Evolutionary conservation across 371 early-diverging fungal species (phyloP).

Genomic region (Parasitella parasitica): DNA sequence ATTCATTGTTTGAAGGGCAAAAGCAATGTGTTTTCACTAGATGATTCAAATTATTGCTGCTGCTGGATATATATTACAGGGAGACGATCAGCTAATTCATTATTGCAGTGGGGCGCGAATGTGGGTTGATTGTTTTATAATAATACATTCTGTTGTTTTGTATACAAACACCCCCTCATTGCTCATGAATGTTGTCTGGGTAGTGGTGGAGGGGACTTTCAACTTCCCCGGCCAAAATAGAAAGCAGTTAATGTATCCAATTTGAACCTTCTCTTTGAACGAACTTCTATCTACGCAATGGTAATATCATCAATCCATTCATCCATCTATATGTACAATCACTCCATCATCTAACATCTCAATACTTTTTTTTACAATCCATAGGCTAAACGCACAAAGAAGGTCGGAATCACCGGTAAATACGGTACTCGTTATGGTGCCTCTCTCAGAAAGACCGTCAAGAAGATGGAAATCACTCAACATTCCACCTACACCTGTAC

Average conservation of each 20-base stretch:
- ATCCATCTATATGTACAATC: slow-evolving; percentile 34
- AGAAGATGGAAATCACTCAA: slow-evolving; percentile 99
- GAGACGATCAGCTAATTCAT: too few species aligned
- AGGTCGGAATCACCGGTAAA: slow-evolving; percentile 99
- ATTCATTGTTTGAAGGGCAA: too few species aligned
- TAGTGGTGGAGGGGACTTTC: too few species aligned
- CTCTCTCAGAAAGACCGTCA: slow-evolving; percentile 99
- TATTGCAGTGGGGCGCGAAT: background rate
- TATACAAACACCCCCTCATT: background rate
- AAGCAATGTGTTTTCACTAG: too few species aligned
- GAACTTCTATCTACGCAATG: slow-evolving; percentile 21
- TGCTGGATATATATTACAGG: too few species aligned
- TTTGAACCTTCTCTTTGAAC: slow-evolving; percentile 23
- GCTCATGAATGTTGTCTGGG: background rate
- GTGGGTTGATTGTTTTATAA: background rate
- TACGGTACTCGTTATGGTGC: slow-evolving; percentile 99
- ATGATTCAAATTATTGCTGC: too few species aligned
- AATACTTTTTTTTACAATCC: background rate
- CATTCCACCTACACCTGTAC: slow-evolving; percentile 99
- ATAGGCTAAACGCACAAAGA: slow-evolving; percentile 98
- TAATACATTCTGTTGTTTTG: background rate
- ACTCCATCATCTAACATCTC: background rate
- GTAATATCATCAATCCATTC: slow-evolving; percentile 18
- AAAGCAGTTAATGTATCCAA: background rate
- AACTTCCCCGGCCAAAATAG: slow-evolving; percentile 6